Evolutionary conservation across 768 basidiomycete genomes (phyloP), one percentile per base, ranked within the genome.

Genomic region (Boletellus ananas): DNA sequence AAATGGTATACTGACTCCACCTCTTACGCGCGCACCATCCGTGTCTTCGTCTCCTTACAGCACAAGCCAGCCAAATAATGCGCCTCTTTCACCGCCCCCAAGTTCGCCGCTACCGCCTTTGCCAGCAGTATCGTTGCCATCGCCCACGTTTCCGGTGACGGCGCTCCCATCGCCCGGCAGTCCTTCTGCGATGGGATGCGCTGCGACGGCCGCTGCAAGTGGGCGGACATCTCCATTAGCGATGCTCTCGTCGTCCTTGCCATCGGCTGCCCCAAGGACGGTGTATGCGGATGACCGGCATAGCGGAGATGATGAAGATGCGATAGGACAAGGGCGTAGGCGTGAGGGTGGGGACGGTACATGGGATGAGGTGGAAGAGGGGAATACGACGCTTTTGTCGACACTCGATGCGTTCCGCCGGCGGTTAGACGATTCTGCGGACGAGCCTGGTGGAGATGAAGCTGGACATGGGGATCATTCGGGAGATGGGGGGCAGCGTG

Each of bases 381-480:
- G 49, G 2, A 11, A 64, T 6, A 49, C 51, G 52, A 66, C 56
- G 34, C 54, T 41, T 16, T 42, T 64, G 20, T 69, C 58, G 49
- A 57, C 65, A 20, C 54, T 66, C 16, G 52, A 66, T 29, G 62
- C 54, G 23, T 65, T 65, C 17, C 62, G 56, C 34, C 54, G 52
- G 37, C 56, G n/a, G 34, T 45, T 57, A 38, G 40, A 46, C 17
- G 62, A 60, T 0, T 45, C 49, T 21, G 45, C 13, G 16, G 29
- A 29, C 11, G 29, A 29, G 11, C 0, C 11, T 3, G 49, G 55
- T 9, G 59, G 2, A n/a, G 56, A 53, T 4, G 45, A 44, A n/a
- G 31, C 20, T 3, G 42, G n/a, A n/a, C 14, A 38, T 29, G 34
- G n/a, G 33, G 4, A 23, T 13, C 43, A 17, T 38, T 54, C 43